Base-by-base conservation (phyloP, 305 asterid genomes). In the Withania somnifera region DNA sequence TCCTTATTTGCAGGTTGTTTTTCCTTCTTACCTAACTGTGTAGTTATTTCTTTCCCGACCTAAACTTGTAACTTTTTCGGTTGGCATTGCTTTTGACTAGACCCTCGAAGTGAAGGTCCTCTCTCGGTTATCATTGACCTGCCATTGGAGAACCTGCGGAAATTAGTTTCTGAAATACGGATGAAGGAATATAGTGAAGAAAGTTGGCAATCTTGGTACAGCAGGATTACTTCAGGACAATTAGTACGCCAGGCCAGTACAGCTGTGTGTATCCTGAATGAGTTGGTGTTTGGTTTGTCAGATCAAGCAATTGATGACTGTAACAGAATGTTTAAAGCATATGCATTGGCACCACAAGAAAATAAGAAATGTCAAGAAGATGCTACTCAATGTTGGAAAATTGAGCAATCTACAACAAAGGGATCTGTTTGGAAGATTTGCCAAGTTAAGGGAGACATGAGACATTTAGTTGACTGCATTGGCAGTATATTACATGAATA, bases 241-340 rank as follows among this genome's bases (percentile, higher is more conserved):
- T 86, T 94, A 86, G 97, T 96, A 73, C 89, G 99, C 71, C 97
- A 93, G 86, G 98, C 99, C 87, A 88, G 96, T 86, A 91, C 97
- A 52, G 96, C 98, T 68, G 93, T 86, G n/a, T 93, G 97, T 90
- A 90, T 94, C 81, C 85, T 96, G 88, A 96, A 94, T 78, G 98
- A 96, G 87, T 88, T 96, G 94, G 84, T 96, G 6, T 94, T 87
- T 87, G 98, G 98, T 80, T 86, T 96, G 79, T 96, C 98, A 19
- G 94, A 93, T 84, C 90, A 87, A 86, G 90, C 95, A 83, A 82
- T 87, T 47, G 71, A 88, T 80, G 84, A 85, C 83, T 84, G 91
- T 66, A 63, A 71, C 75, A 80, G 82, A 82, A 85, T 90, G 88
- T 93, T 96, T 86, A 77, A 79, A 75, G 30, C 67, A 53, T 88